Conservation (phyloP, 805 yeast genomes). For the Pichia rugopelliculosa region DNA sequence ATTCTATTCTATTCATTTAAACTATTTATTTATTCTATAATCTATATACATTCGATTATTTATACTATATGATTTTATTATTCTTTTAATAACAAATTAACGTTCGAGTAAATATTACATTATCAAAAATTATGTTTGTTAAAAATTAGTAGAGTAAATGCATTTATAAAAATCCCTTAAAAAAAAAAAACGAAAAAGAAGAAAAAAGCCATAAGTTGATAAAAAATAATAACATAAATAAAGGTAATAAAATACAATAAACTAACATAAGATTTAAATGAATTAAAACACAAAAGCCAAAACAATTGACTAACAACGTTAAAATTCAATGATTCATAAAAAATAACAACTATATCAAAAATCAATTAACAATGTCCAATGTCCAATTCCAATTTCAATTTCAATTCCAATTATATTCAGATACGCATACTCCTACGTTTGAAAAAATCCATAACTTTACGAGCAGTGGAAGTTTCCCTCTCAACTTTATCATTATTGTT, state of each 20-base stretch:
- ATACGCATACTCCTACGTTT: slow-evolving; percentile 51
- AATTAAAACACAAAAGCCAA: too few relatives aligned
- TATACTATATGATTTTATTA: not conserved
- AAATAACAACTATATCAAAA: not conserved
- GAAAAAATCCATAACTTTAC: slow-evolving; percentile 71
- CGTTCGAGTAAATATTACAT: not conserved
- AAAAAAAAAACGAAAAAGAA: not conserved
- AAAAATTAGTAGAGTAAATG: not conserved
- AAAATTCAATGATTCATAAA: not conserved
- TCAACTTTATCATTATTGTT: slow-evolving; percentile 22
- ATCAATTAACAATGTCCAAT: not conserved
- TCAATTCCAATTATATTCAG: too few relatives aligned
- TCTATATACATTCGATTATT: not conserved
- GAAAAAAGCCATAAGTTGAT: not conserved
- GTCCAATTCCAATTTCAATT: too few relatives aligned
- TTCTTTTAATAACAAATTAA: slow-evolving; percentile 1
- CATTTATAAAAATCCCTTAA: not conserved
- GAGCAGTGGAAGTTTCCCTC: slow-evolving; percentile 67
- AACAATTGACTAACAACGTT: not conserved
- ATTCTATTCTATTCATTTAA: slow-evolving; percentile 5
- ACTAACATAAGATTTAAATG: too few relatives aligned
- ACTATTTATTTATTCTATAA: slow-evolving; percentile 1
- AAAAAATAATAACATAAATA: not conserved
- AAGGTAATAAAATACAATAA: not conserved
- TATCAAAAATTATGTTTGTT: not conserved